Evolutionary conservation across 1,284 basidiomycete genomes (phyloP).

Genomic region (Microbotryum scabiosae): DNA sequence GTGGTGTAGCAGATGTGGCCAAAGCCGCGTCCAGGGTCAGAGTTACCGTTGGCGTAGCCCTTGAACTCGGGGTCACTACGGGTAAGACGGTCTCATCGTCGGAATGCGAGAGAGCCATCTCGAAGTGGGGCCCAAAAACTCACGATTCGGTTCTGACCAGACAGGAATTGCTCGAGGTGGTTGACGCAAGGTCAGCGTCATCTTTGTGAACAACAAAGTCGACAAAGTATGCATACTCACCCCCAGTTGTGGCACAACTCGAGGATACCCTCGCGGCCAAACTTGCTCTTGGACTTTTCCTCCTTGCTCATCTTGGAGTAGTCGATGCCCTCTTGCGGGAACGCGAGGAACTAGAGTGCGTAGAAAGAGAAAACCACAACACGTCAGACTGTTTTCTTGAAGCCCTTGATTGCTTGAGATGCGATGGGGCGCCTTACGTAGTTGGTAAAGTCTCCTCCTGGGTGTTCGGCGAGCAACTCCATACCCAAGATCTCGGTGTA

Average conservation of each 20-base stretch:
- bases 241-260: slow-evolving; percentile 18
- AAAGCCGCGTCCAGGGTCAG: slow-evolving; percentile 70
- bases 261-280: slow-evolving; percentile 54
- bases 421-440: slow-evolving; percentile 31
- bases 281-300: slow-evolving; percentile 38
- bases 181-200: too few species aligned
- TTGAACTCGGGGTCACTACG: slow-evolving; percentile 66
- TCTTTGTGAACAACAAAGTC: too few species aligned
- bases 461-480: slow-evolving; percentile 37
- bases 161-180: too few species aligned
- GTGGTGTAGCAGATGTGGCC: slow-evolving; percentile 64
- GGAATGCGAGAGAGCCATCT: neutral
- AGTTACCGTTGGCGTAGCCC: slow-evolving; percentile 74
- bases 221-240: neutral
- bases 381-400: slow-evolving; percentile 29
- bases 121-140: slow-evolving; percentile 37
- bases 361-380: slow-evolving; percentile 11
- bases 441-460: slow-evolving; percentile 42
- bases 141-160: too few species aligned
- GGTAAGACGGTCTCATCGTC: slow-evolving; percentile 42
- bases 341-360: neutral
- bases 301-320: slow-evolving; percentile 30
- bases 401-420: neutral
- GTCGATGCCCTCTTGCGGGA: slow-evolving; percentile 31
- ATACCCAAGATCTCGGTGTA: neutral